phyloP scores from a whole-genome alignment of 768 basidiomycete species.

The Austroboletus eburneus region DNA sequence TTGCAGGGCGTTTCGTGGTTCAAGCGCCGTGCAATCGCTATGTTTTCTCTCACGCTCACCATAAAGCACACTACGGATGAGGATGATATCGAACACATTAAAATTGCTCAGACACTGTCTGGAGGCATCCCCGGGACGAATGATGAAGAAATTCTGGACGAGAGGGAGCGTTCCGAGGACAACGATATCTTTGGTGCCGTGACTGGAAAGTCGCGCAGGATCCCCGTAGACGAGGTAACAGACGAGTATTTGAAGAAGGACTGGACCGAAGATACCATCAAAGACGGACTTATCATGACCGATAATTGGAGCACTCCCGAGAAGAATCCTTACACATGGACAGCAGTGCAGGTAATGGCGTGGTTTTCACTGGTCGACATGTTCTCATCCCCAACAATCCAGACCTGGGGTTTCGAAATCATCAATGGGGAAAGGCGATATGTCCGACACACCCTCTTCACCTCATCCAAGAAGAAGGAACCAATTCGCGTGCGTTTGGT shows the following conservation, averaged over 20 bases:
- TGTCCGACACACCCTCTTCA: conserved; percentile 58
- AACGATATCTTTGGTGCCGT: conserved; percentile 63
- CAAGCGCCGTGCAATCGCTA: conserved; percentile 56
- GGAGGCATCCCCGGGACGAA: conserved; percentile 56
- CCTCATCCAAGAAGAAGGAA: conserved; percentile 48
- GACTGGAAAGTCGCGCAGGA: conserved; percentile 49
- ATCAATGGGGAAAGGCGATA: conserved; percentile 59
- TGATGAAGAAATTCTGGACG: conserved; percentile 56
- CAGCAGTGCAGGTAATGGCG: conserved; percentile 50
- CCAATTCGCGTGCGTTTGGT: conserved; percentile 51
- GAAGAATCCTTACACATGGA: conserved; percentile 60
- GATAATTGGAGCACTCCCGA: conserved; percentile 55
- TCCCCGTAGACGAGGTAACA: conserved; percentile 43
- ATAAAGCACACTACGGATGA: conserved; percentile 66
- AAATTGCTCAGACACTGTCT: conserved; percentile 60
- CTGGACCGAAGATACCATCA: conserved; percentile 41
- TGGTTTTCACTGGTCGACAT: conserved; percentile 5
- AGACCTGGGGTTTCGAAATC: conserved; percentile 63
- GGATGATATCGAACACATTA: conserved; percentile 56
- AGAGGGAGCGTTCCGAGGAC: conserved; percentile 47
- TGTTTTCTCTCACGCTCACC: conserved; percentile 53
- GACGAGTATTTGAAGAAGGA: conserved; percentile 39
- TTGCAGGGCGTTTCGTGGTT: conserved; percentile 75
- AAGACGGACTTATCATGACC: conserved; percentile 33
- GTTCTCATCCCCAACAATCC: neutral